Percentiles rank a stretch among this genome's conserved stretches.
Evolutionary conservation across 2,329 filamentous ascomycete species (phyloP).

Genomic region (Dactylonectria macrodidyma): DNA sequence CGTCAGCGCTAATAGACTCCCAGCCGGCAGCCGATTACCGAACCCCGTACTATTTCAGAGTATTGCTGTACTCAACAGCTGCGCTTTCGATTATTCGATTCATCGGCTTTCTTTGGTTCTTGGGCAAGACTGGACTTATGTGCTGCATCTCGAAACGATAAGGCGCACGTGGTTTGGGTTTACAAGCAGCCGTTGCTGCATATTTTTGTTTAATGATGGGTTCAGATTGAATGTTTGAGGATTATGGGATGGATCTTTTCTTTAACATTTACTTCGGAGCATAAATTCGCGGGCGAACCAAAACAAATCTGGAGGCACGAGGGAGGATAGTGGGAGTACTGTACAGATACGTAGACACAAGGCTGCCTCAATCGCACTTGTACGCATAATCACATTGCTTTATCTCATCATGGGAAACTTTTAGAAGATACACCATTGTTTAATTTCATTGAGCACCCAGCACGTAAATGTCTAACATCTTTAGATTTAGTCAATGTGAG

Average conservation of each 20-base stretch:
- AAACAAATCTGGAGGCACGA: neutral
- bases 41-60: conserved; percentile 89
- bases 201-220: neutral
- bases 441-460: neutral
- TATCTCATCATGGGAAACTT: neutral
- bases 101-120: conserved; percentile 91
- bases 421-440: neutral
- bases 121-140: conserved; percentile 92
- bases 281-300: neutral
- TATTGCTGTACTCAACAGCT: conserved; percentile 89
- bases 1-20: neutral
- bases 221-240: neutral
- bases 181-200: neutral
- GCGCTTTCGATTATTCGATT: conserved; percentile 87
- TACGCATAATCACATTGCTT: neutral
- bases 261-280: neutral
- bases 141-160: conserved; percentile 84
- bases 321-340: neutral
- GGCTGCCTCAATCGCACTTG: neutral
- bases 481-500: neutral
- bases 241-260: neutral
- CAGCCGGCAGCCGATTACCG: conserved; percentile 74
- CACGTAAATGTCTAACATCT: neutral
- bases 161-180: neutral
- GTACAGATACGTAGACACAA: neutral